Conservation (phyloP, 768 basidiomycete species). For the Lentinus brumalis region DNA sequence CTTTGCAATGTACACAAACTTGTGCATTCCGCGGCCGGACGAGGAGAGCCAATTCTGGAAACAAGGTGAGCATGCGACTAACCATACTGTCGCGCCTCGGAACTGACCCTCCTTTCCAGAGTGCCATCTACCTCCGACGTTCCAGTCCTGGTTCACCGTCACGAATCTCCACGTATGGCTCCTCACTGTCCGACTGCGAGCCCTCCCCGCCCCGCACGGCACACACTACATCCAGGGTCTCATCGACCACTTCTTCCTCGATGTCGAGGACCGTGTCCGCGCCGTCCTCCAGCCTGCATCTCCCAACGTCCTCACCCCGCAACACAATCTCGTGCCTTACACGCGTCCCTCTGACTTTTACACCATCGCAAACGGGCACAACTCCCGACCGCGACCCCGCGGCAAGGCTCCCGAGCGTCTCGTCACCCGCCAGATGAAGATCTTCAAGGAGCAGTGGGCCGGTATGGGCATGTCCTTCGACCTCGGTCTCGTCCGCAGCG, state of each 20-base stretch:
- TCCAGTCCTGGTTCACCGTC: slow-evolving; percentile 96
- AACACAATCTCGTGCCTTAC: slow-evolving; percentile 30
- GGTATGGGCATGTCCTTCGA: slow-evolving; percentile 82
- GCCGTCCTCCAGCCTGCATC: slow-evolving; percentile 48
- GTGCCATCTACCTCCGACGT: slow-evolving; percentile 85
- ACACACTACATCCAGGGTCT: slow-evolving; percentile 74
- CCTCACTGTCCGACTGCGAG: slow-evolving; percentile 83
- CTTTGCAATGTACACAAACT: slow-evolving; percentile 55
- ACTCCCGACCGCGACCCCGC: slow-evolving; percentile 6
- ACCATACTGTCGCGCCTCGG: too few species aligned
- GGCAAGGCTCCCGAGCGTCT: slow-evolving; percentile 73
- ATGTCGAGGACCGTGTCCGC: slow-evolving; percentile 89
- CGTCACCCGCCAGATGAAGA: slow-evolving; percentile 86
- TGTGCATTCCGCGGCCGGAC: slow-evolving; percentile 60
- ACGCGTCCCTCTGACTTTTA: slow-evolving; percentile 31
- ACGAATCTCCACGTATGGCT: slow-evolving; percentile 94
- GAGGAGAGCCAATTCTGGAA: slow-evolving; percentile 66
- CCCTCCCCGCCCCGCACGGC: slow-evolving; percentile 70
- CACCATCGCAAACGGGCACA: slow-evolving; percentile 21
- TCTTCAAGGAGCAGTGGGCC: slow-evolving; percentile 89
- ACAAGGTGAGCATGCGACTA: slow-evolving; percentile 46
- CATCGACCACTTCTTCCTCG: slow-evolving; percentile 94
- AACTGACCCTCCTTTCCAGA: slow-evolving; percentile 44
- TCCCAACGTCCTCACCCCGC: slow-evolving; percentile 15
- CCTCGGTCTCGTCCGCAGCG: slow-evolving; percentile 70